Evolutionary conservation across 2,329 filamentous ascomycete species (phyloP).

Genomic region (Fusarium sp.): DNA sequence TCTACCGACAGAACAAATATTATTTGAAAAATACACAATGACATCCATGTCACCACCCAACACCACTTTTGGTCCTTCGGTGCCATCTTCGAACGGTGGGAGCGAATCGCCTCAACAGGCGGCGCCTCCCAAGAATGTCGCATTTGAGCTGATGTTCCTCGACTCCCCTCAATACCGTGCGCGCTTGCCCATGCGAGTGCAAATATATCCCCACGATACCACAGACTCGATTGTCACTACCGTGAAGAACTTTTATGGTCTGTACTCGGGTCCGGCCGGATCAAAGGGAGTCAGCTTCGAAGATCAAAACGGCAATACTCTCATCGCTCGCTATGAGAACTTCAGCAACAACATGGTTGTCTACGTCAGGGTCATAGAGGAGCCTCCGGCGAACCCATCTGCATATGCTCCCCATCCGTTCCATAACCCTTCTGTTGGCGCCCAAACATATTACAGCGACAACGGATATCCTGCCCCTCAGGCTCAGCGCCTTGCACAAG

Average conservation of each 20-base stretch:
- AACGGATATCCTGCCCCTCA: constrained; percentile 61
- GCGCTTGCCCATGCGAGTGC: constrained; percentile 85
- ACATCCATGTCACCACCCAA: constrained; percentile 61
- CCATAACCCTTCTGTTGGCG: constrained; percentile 64
- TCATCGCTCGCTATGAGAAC: constrained; percentile 97
- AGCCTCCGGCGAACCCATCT: constrained; percentile 60
- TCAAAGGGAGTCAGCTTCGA: constrained; percentile 94
- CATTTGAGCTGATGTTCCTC: constrained; percentile 80
- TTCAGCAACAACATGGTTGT: constrained; percentile 92
- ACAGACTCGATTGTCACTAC: constrained; percentile 98
- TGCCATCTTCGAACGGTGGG: constrained; percentile 56
- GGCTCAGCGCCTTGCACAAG: constrained; percentile 66
- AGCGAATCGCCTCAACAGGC: constrained; percentile 62
- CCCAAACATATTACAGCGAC: constrained; percentile 68
- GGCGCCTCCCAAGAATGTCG: constrained; percentile 76
- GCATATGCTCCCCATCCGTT: constrained; percentile 65
- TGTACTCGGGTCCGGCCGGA: constrained; percentile 80
- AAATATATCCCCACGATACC: constrained; percentile 95
- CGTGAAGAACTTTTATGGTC: constrained; percentile 98
- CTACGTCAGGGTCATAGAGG: constrained; percentile 86
- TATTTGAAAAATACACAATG: constrained; percentile 55
- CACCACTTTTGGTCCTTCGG: constrained; percentile 50
- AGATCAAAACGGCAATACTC: constrained; percentile 86
- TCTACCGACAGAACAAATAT: constrained; percentile 46
- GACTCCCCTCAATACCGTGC: constrained; percentile 77